These are phyloP conservation scores for Paxillus rubicundulus DNA, from an alignment of 768 basidiomycete genomes.

Conservation along the genomic window DNA sequence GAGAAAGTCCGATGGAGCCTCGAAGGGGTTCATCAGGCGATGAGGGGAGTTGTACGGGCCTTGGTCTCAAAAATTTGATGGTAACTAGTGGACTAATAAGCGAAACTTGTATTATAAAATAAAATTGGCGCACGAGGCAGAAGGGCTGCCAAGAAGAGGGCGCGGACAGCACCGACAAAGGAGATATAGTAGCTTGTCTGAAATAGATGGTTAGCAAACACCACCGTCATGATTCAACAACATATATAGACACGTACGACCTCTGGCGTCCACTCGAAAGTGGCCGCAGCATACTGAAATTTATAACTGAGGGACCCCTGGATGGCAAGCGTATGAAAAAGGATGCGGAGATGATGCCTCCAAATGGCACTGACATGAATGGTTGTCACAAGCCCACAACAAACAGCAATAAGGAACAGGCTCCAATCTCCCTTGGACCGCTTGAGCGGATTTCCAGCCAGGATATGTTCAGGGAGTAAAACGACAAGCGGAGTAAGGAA, in stretches of 20 bases:
- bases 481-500: conserved; percentile 74
- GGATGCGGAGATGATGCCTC: neutral
- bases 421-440: conserved; percentile 58
- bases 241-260: conserved; percentile 38
- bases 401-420: conserved; percentile 52
- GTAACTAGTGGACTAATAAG: conserved; percentile 38
- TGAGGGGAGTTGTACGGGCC: conserved; percentile 20
- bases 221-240: neutral
- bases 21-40: conserved; percentile 18
- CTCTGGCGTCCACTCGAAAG: conserved; percentile 68
- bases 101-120: neutral
- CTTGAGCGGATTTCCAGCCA: conserved; percentile 39
- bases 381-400: conserved; percentile 45
- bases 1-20: neutral
- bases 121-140: conserved; percentile 54
- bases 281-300: conserved; percentile 61
- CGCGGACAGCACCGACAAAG: conserved; percentile 49
- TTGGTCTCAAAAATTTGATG: conserved; percentile 53
- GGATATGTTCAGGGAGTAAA: conserved; percentile 46
- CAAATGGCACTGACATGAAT: conserved; percentile 41
- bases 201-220: neutral
- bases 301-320: conserved; percentile 59
- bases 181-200: conserved; percentile 78
- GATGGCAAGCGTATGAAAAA: neutral
- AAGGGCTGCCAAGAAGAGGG: conserved; percentile 51